Conservation (phyloP, 352 stramenopile species). For the Pythium vanterpoolii region DNA sequence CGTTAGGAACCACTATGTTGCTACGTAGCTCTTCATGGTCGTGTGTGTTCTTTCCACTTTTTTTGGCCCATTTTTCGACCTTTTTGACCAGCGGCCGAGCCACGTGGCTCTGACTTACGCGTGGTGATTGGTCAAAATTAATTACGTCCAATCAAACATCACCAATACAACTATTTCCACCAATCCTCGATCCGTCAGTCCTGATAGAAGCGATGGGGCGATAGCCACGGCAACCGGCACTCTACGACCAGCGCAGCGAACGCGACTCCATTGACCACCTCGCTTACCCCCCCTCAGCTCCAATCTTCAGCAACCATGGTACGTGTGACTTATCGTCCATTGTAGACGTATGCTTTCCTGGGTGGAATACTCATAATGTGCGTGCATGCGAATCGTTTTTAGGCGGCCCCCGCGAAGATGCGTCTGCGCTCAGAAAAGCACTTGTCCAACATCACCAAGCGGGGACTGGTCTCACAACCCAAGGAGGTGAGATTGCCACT, state of each 20-base stretch:
- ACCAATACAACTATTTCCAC: neutral
- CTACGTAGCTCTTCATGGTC: neutral
- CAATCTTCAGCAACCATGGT: slow-evolving; percentile 22
- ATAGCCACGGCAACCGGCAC: slow-evolving; percentile 9
- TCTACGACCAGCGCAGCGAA: slow-evolving; percentile 6
- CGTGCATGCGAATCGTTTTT: neutral
- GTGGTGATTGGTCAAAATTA: slow-evolving; percentile 17
- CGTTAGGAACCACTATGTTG: neutral
- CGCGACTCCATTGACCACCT: slow-evolving; percentile 2
- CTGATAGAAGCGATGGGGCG: slow-evolving; percentile 10
- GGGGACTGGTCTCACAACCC: slow-evolving; percentile 68
- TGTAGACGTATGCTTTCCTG: neutral
- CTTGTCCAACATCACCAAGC: slow-evolving; percentile 86
- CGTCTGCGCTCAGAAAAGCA: slow-evolving; percentile 86
- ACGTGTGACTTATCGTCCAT: neutral
- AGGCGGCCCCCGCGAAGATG: slow-evolving; percentile 79
- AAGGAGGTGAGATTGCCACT: slow-evolving; percentile 49
- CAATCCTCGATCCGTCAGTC: slow-evolving; percentile 1
- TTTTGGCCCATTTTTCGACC: slow-evolving; percentile 13
- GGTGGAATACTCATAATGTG: neutral
- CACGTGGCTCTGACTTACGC: slow-evolving; percentile 19
- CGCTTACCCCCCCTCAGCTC: neutral
- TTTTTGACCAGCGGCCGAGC: slow-evolving; percentile 11
- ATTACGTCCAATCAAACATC: slow-evolving; percentile 11
- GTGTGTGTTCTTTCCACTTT: slow-evolving; percentile 13